Percentiles rank a stretch among this genome's conserved stretches.
phyloP scores from a whole-genome alignment of 192 early-diverging fungal genomes.

The Haplosporangium gracile region DNA sequence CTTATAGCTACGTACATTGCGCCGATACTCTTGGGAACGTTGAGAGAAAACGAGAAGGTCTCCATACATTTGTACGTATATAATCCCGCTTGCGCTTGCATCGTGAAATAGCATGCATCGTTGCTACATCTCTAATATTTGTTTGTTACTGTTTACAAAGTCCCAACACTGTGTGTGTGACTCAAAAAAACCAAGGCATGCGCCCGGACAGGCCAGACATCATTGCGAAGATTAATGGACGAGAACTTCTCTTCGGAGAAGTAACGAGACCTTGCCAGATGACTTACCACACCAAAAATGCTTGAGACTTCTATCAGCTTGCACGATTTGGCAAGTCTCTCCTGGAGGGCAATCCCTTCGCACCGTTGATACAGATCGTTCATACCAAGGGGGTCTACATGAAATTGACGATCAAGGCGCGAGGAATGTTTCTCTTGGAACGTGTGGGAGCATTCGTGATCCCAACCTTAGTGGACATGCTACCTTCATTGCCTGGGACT shows the following conservation, averaged over 20 bases:
- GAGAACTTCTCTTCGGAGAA: constrained; percentile 18
- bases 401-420: constrained; percentile 14
- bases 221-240: constrained; percentile 8
- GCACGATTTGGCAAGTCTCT: constrained; percentile 22
- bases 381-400: constrained; percentile 9
- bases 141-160: too few relatives aligned
- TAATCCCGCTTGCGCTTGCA: too few relatives aligned
- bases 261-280: constrained; percentile 20
- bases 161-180: too few relatives aligned
- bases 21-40: too few relatives aligned
- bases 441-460: constrained; percentile 18
- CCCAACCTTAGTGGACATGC: constrained; percentile 12
- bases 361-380: constrained; percentile 16
- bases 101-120: too few relatives aligned
- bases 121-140: too few relatives aligned
- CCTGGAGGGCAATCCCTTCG: constrained; percentile 2
- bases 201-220: constrained; percentile 21
- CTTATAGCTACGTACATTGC: too few relatives aligned
- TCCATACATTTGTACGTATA: too few relatives aligned
- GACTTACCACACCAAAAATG: constrained; percentile 9
- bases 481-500: constrained; percentile 14
- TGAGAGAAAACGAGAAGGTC: too few relatives aligned
- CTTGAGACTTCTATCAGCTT: constrained; percentile 18
- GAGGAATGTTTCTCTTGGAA: constrained; percentile 26
- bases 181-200: too few relatives aligned